Evolutionary conservation across 1,284 basidiomycete genomes (phyloP), one percentile per base, ranked within the genome.

Genomic region (Moniliophthora roreri): DNA sequence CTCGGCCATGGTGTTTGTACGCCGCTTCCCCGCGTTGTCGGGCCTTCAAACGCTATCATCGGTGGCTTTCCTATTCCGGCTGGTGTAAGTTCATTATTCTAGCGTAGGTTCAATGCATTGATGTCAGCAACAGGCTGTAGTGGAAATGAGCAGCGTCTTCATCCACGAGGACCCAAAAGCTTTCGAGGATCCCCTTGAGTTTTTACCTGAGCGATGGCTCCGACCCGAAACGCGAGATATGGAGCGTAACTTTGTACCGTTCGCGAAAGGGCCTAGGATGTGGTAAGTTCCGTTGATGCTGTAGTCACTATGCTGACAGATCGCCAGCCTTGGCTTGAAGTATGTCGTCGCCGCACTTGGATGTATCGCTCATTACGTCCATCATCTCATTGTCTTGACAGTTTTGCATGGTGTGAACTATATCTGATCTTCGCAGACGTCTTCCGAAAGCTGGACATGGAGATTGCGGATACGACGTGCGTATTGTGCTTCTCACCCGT

Each of bases 251-350:
- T 54, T 69, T 18, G 63, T 69, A n/a, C 57, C 66, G 4, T 71
- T 72, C 50, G 66, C 69, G 6, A 68, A 62, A 53, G 70, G 70
- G 5, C 68, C 68, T 11, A 56, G 70, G 48, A 63, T 57, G 37
- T 68, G 67, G 58, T 45, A 65, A 26, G 68, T 42, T 26, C 50
- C 21, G 68, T 42, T 4, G 26, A 47, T 6, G 28, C 28, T 11
- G 7, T 32, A 11, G 28, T 32, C 28, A 32, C 6, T 32, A 11
- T 32, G 6, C 11, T 6, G 28, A 11, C 28, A 11, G 11, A 32
- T 32, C 28, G 6, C 28, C 28, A 32, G 28, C 28, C 28, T 32
- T 32, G 28, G 28, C 6, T 32, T 32, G 28, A 32, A 32, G 28
- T 32, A 11, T 32, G 28, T 32, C 28, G 6, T 32, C n/a, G 6